Conservation (phyloP, 805 yeast species). For the Hanseniaspora meyeri region DNA sequence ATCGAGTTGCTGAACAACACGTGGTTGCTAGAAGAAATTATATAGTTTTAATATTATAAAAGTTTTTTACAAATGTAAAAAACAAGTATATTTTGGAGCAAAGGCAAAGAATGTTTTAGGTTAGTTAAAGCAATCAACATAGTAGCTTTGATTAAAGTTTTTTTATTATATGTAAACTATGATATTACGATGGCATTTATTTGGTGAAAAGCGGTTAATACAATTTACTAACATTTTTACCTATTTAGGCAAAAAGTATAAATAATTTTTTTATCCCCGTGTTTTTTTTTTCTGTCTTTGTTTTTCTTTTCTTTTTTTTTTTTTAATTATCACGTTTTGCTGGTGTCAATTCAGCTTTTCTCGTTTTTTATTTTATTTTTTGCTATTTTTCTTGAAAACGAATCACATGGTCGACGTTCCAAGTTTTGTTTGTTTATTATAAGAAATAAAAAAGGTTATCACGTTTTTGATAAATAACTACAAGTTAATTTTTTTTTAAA, state of each 20-base stretch:
- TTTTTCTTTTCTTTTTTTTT: not conserved
- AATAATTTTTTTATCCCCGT: not conserved
- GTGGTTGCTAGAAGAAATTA: constrained; percentile 6
- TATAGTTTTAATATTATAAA: constrained; percentile 13
- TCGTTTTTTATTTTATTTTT: not conserved
- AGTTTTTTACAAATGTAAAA: not conserved
- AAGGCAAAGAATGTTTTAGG: too few species aligned
- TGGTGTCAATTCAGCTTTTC: too few species aligned
- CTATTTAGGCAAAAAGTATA: constrained; percentile 2
- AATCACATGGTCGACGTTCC: not conserved
- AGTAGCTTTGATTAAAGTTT: too few species aligned
- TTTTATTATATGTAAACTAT: too few species aligned
- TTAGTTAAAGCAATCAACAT: too few species aligned
- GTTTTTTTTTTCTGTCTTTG: not conserved
- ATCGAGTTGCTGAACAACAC: constrained; percentile 37
- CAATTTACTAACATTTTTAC: not conserved
- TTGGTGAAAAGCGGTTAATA: too few species aligned
- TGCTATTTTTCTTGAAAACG: not conserved
- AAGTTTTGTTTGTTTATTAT: not conserved
- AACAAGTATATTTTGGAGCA: too few species aligned
- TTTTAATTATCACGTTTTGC: not conserved
- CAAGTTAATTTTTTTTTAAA: not conserved
- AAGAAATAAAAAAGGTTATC: not conserved
- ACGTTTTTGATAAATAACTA: not conserved
- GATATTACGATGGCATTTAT: too few species aligned